Evolutionary conservation across 768 basidiomycete species (phyloP).

Genomic region (Grammothele lineata): DNA sequence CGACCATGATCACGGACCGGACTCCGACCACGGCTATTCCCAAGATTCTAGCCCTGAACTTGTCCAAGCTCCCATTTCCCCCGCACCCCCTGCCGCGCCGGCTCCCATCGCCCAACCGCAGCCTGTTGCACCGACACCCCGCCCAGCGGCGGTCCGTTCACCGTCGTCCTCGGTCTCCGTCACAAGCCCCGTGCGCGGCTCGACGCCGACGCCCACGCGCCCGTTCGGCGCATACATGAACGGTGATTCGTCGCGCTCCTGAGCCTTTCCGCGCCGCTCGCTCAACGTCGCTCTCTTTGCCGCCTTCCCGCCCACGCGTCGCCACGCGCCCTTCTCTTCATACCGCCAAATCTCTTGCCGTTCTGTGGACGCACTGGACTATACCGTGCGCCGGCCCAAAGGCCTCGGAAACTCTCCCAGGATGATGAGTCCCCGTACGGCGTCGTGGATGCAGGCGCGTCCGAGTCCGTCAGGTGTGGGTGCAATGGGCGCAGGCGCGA

Average conservation of each 20-base stretch:
- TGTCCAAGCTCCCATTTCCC: neutral
- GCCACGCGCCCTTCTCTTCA: no score
- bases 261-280: slow-evolving; percentile 17
- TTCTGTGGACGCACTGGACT: no score
- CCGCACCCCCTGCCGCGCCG: neutral
- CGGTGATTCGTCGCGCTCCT: slow-evolving; percentile 44
- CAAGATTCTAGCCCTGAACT: no score
- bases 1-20: neutral
- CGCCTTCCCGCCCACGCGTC: neutral
- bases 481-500: neutral
- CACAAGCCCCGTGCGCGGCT: slow-evolving; percentile 19
- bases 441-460: slow-evolving; percentile 15
- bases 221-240: slow-evolving; percentile 38
- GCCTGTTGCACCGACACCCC: neutral
- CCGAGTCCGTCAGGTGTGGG: neutral
- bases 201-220: slow-evolving; percentile 30
- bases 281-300: slow-evolving; percentile 16
- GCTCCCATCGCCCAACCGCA: neutral
- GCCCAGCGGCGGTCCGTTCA: slow-evolving; percentile 20
- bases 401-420: neutral
- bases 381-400: no score
- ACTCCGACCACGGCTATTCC: neutral
- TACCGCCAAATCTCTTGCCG: no score
- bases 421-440: slow-evolving; percentile 24
- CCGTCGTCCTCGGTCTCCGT: slow-evolving; percentile 9